A percentile compares a stretch with the other conserved stretches of the same genome.
phyloP scores from a whole-genome alignment of 495 filamentous ascomycete species.

The Penicillium bovifimosum region DNA sequence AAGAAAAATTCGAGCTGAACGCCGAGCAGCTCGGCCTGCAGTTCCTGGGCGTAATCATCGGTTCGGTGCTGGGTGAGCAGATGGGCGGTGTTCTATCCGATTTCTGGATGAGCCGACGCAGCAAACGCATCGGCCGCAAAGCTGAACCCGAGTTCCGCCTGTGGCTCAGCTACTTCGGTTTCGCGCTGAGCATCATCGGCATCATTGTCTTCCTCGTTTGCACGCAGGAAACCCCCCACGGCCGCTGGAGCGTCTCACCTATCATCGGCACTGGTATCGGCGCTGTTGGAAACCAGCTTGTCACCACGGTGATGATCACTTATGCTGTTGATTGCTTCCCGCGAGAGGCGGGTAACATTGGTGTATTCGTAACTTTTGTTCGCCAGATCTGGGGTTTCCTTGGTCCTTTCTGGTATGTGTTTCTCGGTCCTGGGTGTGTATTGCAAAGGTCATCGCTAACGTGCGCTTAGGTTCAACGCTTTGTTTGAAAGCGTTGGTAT shows the following conservation, averaged over 20 bases:
- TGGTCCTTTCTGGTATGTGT: constrained; percentile 48
- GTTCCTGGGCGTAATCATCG: constrained; percentile 48
- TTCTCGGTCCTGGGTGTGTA: not conserved
- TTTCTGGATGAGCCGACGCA: constrained; percentile 39
- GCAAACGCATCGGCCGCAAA: constrained; percentile 20
- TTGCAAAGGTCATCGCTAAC: constrained; percentile 4
- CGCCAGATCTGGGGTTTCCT: constrained; percentile 53
- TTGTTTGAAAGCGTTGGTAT: constrained; percentile 44
- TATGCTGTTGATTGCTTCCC: constrained; percentile 49
- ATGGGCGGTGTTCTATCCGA: constrained; percentile 46
- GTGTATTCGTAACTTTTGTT: constrained; percentile 51
- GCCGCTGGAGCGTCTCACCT: constrained; percentile 45
- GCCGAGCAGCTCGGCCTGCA: constrained; percentile 49
- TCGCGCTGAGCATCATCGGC: constrained; percentile 41
- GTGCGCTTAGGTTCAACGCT: constrained; percentile 29
- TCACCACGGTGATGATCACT: constrained; percentile 51
- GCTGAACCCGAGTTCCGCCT: constrained; percentile 43
- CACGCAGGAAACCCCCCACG: constrained; percentile 29
- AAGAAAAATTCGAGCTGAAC: constrained; percentile 47
- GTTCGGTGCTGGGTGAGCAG: constrained; percentile 51
- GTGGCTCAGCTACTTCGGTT: constrained; percentile 51
- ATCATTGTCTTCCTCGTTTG: constrained; percentile 48
- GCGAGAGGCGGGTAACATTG: constrained; percentile 43
- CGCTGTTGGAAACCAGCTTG: constrained; percentile 49
- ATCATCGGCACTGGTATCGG: constrained; percentile 47